These are phyloP conservation scores for Neurospora sp. DNA, from an alignment of 495 filamentous ascomycete species.

Conservation along the genomic window DNA sequence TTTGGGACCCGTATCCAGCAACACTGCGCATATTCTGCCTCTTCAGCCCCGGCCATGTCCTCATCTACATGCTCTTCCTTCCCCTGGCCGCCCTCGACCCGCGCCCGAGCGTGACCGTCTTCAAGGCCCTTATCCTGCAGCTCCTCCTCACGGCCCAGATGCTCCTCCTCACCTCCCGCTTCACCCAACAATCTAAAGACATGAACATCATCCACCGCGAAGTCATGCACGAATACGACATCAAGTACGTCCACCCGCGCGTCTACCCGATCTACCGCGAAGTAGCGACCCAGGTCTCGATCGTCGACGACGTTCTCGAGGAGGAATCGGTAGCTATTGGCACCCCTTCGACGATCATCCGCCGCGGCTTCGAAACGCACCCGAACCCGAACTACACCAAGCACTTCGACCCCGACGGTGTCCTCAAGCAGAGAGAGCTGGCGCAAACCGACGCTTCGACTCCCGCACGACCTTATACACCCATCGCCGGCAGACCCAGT, in stretches of 20 bases:
- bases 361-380: conserved; percentile 71
- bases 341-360: conserved; percentile 67
- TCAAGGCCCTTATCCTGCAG: conserved; percentile 65
- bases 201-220: conserved; percentile 74
- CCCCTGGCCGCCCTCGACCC: conserved; percentile 65
- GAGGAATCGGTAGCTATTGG: conserved; percentile 54
- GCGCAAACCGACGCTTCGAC: neutral
- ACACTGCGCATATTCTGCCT: conserved; percentile 75
- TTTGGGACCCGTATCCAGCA: conserved; percentile 88
- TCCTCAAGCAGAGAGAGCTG: neutral
- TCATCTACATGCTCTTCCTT: conserved; percentile 80
- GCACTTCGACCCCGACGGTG: conserved; percentile 62
- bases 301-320: conserved; percentile 34
- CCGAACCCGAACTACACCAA: conserved; percentile 82
- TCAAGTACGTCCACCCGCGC: conserved; percentile 87
- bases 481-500: neutral
- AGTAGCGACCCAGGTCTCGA: conserved; percentile 63
- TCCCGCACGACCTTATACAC: neutral
- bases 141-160: conserved; percentile 69
- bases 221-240: conserved; percentile 91
- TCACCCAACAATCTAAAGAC: conserved; percentile 79
- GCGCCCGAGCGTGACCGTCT: conserved; percentile 71
- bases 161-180: conserved; percentile 54
- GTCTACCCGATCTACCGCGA: conserved; percentile 73
- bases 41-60: conserved; percentile 84